Conservation (phyloP, 2,329 filamentous ascomycete species). For the Fusarium cyanostomum region DNA sequence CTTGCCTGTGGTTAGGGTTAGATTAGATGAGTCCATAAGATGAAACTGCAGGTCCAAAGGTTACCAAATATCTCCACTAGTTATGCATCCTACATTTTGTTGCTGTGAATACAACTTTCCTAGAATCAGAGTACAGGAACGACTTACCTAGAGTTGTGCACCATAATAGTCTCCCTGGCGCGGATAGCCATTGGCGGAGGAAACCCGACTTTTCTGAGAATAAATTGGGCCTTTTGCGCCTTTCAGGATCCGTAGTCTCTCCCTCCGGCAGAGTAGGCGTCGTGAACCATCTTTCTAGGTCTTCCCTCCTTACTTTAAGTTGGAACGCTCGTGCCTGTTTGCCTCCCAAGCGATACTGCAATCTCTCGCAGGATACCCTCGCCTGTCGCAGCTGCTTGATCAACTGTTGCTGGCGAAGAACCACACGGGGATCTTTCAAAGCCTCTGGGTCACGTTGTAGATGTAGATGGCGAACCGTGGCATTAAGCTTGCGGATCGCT, state of each 20-base stretch:
- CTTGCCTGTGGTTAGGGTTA: too few species aligned
- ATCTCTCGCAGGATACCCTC: not conserved
- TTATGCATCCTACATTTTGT: not conserved
- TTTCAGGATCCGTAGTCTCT: not conserved
- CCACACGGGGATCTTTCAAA: not conserved
- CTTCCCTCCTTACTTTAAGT: too few species aligned
- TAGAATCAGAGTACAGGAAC: too few species aligned
- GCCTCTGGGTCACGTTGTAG: not conserved
- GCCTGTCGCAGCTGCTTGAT: not conserved
- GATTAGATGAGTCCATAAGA: too few species aligned
- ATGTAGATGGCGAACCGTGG: not conserved
- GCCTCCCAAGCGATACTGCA: not conserved
- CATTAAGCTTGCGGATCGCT: not conserved
- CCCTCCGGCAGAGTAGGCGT: not conserved
- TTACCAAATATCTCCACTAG: too few species aligned
- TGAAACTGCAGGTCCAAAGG: too few species aligned
- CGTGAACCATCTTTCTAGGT: not conserved
- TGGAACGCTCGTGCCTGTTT: not conserved
- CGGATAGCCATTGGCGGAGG: not conserved
- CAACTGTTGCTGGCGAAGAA: not conserved
- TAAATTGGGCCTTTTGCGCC: too few species aligned
- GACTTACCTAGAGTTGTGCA: not conserved
- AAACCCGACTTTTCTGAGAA: too few species aligned
- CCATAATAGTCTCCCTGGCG: not conserved
- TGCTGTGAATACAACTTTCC: not conserved